Evolutionary conservation across 2,329 filamentous ascomycete species (phyloP).

Genomic region (Pseudogymnoascus verrucosus): DNA sequence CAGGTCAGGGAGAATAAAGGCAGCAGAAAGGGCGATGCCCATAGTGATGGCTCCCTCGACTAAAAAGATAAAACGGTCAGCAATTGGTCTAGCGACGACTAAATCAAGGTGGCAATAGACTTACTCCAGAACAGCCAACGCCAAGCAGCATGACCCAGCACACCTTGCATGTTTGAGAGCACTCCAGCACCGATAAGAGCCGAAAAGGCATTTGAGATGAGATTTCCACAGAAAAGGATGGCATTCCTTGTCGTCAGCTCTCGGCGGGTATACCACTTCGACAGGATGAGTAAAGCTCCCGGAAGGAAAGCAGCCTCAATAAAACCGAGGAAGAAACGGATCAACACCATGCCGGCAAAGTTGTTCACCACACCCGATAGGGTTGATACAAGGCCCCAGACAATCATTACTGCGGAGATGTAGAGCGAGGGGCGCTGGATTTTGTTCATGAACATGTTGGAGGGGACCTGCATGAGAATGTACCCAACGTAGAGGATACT

Average conservation of each 20-base stretch:
- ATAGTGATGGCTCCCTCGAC: slow-evolving; percentile 48
- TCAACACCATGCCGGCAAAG: slow-evolving; percentile 46
- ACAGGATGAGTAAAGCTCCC: slow-evolving; percentile 54
- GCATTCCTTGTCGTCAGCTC: slow-evolving; percentile 48
- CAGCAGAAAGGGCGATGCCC: slow-evolving; percentile 37
- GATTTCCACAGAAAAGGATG: slow-evolving; percentile 51
- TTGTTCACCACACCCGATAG: slow-evolving; percentile 26
- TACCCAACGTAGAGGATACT: slow-evolving; percentile 61
- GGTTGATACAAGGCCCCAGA: slow-evolving; percentile 28
- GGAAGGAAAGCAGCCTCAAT: slow-evolving; percentile 58
- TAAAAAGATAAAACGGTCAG: slow-evolving; percentile 24
- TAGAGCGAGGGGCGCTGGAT: slow-evolving; percentile 45
- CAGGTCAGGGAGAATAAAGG: slow-evolving; percentile 45
- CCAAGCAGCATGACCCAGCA: slow-evolving; percentile 48
- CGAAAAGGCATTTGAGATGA: slow-evolving; percentile 53
- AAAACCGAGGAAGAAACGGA: slow-evolving; percentile 53
- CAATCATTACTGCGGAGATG: slow-evolving; percentile 31
- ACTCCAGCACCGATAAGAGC: slow-evolving; percentile 52
- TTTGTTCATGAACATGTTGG: slow-evolving; percentile 50
- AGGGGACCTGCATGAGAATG: slow-evolving; percentile 55
- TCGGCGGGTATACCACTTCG: slow-evolving; percentile 58
- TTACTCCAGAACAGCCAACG: slow-evolving; percentile 44
- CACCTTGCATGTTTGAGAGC: slow-evolving; percentile 48
- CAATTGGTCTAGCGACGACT: slow-evolving; percentile 33
- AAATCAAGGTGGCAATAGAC: slow-evolving; percentile 30